A percentile compares a stretch with the other conserved stretches of the same genome.
These are phyloP conservation scores for Antitrichia curtipendula DNA, from an alignment of 225 moss, liverwort and hornwort genomes.

Conservation along the genomic window DNA sequence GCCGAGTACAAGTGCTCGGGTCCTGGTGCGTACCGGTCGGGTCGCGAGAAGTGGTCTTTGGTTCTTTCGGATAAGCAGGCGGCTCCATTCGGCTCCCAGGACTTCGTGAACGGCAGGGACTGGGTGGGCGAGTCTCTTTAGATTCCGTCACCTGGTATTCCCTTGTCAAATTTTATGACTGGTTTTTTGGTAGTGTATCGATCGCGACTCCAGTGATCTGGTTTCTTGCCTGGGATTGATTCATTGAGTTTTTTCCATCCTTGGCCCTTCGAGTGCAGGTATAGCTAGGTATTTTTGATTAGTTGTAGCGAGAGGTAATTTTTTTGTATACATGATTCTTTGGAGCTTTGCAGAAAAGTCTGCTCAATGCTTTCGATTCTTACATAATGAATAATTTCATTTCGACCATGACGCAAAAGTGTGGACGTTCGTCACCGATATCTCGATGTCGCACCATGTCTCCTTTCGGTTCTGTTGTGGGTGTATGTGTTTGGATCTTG, in stretches of 20 bases:
- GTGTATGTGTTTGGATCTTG: too few relatives aligned
- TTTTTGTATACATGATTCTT: not conserved
- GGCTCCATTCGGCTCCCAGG: not conserved
- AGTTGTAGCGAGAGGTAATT: too few relatives aligned
- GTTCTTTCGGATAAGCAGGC: not conserved
- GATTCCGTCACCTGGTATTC: not conserved
- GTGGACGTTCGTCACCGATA: not conserved
- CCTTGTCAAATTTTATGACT: fast-evolving
- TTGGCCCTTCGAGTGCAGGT: not conserved
- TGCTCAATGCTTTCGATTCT: not conserved
- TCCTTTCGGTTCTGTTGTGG: not conserved
- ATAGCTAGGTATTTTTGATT: too few relatives aligned
- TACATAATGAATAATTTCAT: not conserved
- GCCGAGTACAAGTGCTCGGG: slow-evolving; percentile 6
- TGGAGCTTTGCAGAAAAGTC: not conserved
- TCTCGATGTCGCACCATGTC: not conserved
- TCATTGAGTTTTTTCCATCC: not conserved
- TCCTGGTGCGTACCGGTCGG: not conserved
- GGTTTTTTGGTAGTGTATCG: not conserved
- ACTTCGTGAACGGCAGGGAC: not conserved
- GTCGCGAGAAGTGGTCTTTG: not conserved
- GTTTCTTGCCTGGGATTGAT: too few relatives aligned
- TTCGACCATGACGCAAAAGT: not conserved
- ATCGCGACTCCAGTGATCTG: not conserved
- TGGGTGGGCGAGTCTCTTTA: not conserved